phyloP scores from a whole-genome alignment of 306 rosid species.

The Nissolia schottii region DNA sequence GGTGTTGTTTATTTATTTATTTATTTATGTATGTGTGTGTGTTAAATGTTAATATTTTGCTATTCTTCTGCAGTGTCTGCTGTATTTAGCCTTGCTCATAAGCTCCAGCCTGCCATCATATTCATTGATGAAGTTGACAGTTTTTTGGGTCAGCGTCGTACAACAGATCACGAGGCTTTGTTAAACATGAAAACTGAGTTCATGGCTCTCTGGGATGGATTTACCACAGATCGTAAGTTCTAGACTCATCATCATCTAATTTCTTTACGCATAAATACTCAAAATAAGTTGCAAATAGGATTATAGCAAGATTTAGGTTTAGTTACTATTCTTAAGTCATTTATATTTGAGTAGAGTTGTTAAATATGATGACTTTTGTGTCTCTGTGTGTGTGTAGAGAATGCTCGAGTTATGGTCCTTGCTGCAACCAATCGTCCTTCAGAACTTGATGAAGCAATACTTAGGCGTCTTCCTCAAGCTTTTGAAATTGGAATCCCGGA shows the following conservation, averaged over 20 bases:
- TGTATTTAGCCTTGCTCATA: slow-evolving; percentile 93
- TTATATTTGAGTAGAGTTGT: slow-evolving; percentile 9
- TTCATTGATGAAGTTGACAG: slow-evolving; percentile 99
- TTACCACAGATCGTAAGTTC: slow-evolving; percentile 90
- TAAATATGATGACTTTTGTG: neutral
- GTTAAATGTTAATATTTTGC: slow-evolving; percentile 4
- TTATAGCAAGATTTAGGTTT: neutral
- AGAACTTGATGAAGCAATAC: slow-evolving; percentile 98
- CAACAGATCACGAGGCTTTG: slow-evolving; percentile 90
- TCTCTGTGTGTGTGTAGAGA: slow-evolving; percentile 41
- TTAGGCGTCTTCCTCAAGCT: slow-evolving; percentile 97
- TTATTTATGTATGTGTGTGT: neutral
- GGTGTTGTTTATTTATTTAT: neutral
- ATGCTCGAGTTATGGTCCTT: slow-evolving; percentile 95
- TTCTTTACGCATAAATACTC: neutral
- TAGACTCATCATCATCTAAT: neutral
- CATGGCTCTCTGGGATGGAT: slow-evolving; percentile 99
- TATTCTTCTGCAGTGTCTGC: slow-evolving; percentile 72
- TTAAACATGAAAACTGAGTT: slow-evolving; percentile 98
- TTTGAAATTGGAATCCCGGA: slow-evolving; percentile 91
- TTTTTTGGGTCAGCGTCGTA: slow-evolving; percentile 94
- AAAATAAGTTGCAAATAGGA: slow-evolving; percentile 9
- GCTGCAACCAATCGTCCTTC: slow-evolving; percentile 99
- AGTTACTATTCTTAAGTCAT: neutral
- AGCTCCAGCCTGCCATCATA: slow-evolving; percentile 96